phyloP scores from a whole-genome alignment of 495 filamentous ascomycete species.

The Lichina pygmaea region DNA sequence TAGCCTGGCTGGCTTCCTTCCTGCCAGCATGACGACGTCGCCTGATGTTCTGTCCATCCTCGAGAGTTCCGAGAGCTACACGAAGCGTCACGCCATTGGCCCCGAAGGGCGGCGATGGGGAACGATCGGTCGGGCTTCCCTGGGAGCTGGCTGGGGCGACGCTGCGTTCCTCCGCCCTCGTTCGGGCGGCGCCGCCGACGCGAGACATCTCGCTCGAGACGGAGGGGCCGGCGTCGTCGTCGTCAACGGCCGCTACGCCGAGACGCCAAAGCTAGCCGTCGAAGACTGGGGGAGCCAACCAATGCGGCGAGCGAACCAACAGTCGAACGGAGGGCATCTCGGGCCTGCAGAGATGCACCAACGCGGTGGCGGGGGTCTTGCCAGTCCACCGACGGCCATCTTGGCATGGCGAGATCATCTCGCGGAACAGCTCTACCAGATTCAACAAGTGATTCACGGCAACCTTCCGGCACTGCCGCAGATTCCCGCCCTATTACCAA shows the following conservation, averaged over 20 bases:
- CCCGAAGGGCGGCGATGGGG: conserved; percentile 32
- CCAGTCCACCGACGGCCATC: conserved; percentile 23
- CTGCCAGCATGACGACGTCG: conserved; percentile 44
- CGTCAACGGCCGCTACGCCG: conserved; percentile 13
- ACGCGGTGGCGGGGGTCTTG: background rate
- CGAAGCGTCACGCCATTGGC: conserved; percentile 30
- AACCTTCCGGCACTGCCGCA: conserved; percentile 36
- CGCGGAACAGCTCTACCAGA: conserved; percentile 48
- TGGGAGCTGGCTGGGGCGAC: background rate
- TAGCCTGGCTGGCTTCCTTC: conserved; percentile 41
- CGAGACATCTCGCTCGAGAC: conserved; percentile 1
- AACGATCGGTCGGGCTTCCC: conserved; percentile 6
- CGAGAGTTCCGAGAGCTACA: conserved; percentile 21
- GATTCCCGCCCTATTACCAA: conserved; percentile 28
- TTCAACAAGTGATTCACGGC: conserved; percentile 34
- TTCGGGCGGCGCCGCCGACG: conserved; percentile 10
- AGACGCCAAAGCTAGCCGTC: conserved; percentile 1
- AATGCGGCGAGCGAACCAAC: too few relatives aligned
- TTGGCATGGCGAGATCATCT: conserved; percentile 53
- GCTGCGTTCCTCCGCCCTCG: background rate
- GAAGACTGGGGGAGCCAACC: background rate
- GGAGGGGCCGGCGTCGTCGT: conserved; percentile 14
- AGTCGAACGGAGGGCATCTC: background rate
- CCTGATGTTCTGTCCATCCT: conserved; percentile 20
- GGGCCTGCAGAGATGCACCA: too few relatives aligned